Evolutionary conservation across 805 yeast genomes (phyloP), one percentile per base, ranked within the genome.

Genomic region (Kluyveromyces aestuarii): DNA sequence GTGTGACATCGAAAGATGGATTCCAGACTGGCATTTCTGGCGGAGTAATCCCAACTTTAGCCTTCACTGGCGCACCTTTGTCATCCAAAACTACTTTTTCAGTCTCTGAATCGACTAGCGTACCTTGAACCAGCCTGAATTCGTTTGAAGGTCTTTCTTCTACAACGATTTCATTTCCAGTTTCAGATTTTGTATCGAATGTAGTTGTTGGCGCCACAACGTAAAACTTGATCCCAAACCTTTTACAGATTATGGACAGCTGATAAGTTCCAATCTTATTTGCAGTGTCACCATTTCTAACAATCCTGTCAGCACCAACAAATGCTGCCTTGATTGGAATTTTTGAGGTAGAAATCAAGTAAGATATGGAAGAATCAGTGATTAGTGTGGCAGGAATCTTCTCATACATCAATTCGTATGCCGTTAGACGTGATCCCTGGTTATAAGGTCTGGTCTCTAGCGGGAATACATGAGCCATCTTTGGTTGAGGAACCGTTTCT

Each of bases 181-280:
- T 63, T 11, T 68, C 58, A 1, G 88, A 84, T 8, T 71, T 67
- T 51, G 74, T 67, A 64, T 91, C 99, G 54, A 91, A 81, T 0
- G 98, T 88, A 1, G 97, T 89, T 42, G 79, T 85, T 45, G 98
- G 98, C 1, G 97, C 98, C 27, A 96, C 98, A 9, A 93, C 96
- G 41, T 87, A 81, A 58, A 93, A 91, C 61, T 83, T 84, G 57
- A 90, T 80, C 7, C 79, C 82, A 48, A 76, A 76, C 46, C 77
- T 77, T 52, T 70, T 72, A 50, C 82, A 76, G 17, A 95, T 82
- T 50, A 88, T 70, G 0, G 97, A 84, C 54, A 91, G 69, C 68
- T 90, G 97, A 68, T 80, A 87, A 0, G 98, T 93, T 19, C 99
- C 99, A 46, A 91, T 91, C 69, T 91, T 91, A 69, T 91, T 91